These are phyloP conservation scores for Aquilaria agallochum DNA, from an alignment of 441 rosid genomes.

Conservation along the genomic window DNA sequence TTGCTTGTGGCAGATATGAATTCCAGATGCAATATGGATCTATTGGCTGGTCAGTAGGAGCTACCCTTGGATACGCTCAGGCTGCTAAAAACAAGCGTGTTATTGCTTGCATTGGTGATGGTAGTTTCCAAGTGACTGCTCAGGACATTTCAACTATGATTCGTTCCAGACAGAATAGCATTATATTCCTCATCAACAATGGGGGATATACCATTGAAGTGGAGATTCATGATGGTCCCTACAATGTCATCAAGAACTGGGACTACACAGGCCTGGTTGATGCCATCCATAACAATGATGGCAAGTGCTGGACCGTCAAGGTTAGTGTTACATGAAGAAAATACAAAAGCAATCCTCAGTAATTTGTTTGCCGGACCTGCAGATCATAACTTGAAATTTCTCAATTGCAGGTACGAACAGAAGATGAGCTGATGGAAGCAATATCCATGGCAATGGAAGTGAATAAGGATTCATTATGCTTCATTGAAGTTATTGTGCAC, in stretches of 20 bases:
- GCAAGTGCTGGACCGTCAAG: slow-evolving; percentile 68
- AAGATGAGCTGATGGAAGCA: slow-evolving; percentile 42
- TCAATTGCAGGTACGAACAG: slow-evolving; percentile 37
- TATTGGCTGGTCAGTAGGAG: slow-evolving; percentile 78
- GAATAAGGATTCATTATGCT: slow-evolving; percentile 42
- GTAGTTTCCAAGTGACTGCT: slow-evolving; percentile 74
- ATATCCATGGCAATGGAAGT: slow-evolving; percentile 33
- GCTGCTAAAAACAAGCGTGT: slow-evolving; percentile 58
- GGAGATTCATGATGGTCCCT: slow-evolving; percentile 76
- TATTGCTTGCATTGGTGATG: slow-evolving; percentile 78
- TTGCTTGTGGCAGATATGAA: slow-evolving; percentile 42
- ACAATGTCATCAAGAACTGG: slow-evolving; percentile 84
- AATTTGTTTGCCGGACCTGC: too few relatives aligned
- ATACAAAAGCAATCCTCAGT: too few relatives aligned
- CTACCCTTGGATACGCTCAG: slow-evolving; percentile 75
- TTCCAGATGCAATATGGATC: slow-evolving; percentile 85
- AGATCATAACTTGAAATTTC: too few relatives aligned
- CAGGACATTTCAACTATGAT: slow-evolving; percentile 73
- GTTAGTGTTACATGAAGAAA: slow-evolving; percentile 20
- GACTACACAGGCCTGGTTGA: slow-evolving; percentile 54
- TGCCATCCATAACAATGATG: slow-evolving; percentile 74
- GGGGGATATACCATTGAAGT: slow-evolving; percentile 78
- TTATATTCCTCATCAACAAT: slow-evolving; percentile 71
- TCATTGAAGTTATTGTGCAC: slow-evolving; percentile 50
- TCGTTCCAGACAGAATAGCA: slow-evolving; percentile 42